Evolutionary conservation across 2,329 filamentous ascomycete genomes (phyloP), one percentile per base, ranked within the genome.

Genomic region (Nemania diffusa): DNA sequence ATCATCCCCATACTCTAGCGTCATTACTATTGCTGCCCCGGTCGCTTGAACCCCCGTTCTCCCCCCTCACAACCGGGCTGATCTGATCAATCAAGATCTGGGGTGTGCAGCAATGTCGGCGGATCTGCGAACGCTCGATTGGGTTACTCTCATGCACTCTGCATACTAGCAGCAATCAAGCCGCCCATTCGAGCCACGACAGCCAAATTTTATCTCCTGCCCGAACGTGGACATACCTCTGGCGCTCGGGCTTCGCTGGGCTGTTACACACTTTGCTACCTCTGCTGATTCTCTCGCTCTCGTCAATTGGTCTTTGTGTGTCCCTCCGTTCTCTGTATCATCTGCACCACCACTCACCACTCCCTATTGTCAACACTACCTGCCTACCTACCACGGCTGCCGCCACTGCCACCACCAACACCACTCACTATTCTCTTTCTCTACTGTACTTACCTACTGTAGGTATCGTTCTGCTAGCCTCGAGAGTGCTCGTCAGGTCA

Each of bases 181-280:
- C 72, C 73, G 73, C 70, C 73, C 72, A 78, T 78, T 78, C 76
- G 77, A 78, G 77, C 77, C 77, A 78, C 77, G 77, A 78, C 77
- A 78, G 69, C 71, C 57, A 73, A 72, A 66, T 72, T 75, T 71
- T 69, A 67, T 66, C 69, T 72, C 65, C 70, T 75, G 72, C 72
- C 74, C 77, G 75, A 74, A 77, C 77, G 76, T 77, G 75, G 76
- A 76, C 77, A 71, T 74, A 70, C 71, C 68, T 73, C 71, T 60
- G 57, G 46, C 57, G 62, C 58, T 75, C 69, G 72, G 73, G 73
- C 72, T 73, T 67, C 73, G 72, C 75, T 76, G 73, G 68, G 71
- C 69, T 73, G 68, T 74, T 68, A 69, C 71, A 69, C 71, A 73
- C 71, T 72, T 70, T 44, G 65, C 65, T 61, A 71, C 69, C 67